Evolutionary conservation across 129 eudicot genomes (phyloP), one percentile per base, ranked within the genome.

Genomic region (Cynara cardunculus): DNA sequence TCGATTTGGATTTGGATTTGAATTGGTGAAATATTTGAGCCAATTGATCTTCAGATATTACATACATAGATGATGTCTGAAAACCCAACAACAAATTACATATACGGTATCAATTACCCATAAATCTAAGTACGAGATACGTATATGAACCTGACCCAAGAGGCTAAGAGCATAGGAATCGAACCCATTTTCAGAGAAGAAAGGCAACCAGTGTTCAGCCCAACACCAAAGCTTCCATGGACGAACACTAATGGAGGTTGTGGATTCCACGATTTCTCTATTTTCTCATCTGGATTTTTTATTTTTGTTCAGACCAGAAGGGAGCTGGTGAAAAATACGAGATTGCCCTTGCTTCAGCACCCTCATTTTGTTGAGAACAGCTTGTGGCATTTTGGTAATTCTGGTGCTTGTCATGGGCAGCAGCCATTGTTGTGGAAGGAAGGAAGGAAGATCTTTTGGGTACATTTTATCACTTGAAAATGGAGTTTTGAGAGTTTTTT

Each of bases 181-280:
- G 75, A 70, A 94, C 26, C 98, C 97, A 68, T 79, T 65, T 62
- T 74, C 56, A 8, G 97, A 88, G 66, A 89, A 94, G 87, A 88
- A 94, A 25, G 98, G 97, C 74, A 89, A 7, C 97, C 97, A 94
- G 80, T 91, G 89, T 80, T 94, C 93, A 77, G 97, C 97, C 95
- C 95, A 94, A 46, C 97, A 94, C 98, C 98, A 94, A 84, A 94
- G 89, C 98, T 93, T 69, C 98, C 98, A 82, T 93, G 98, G 18
- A 93, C 67, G 75, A 93, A 93, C 12, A 93, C 94, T 44, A 93
- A 79, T 18, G 96, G 91, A 39, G 94, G 88, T 34, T 73, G 9
- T 39, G 22, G 84, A 1, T 85, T 68, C 31, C 7, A 1, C 1
- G 30, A 78, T 70, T 72, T 84, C 46, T 71, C 70, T 8, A 31